Base-by-base conservation (phyloP, 148 eudicot species). In the Cornus controversa region DNA sequence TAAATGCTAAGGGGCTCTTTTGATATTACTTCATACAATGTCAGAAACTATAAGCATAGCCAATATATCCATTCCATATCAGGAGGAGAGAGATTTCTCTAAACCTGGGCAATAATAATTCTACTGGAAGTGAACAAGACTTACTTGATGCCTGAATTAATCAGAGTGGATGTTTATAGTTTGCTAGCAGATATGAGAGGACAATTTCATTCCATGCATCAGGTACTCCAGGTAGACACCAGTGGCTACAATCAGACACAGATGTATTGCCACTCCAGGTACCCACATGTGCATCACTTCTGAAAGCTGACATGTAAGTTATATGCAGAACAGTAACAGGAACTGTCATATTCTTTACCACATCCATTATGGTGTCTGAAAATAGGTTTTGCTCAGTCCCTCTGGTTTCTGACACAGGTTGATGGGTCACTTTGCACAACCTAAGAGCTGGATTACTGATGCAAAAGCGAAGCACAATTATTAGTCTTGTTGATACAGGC, bases 141-240 rank as follows among this genome's bases (percentile, higher is more conserved):
- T 71, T 42, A 81, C 77, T 84, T 76, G 71, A 50, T 65, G 24
- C 9, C 40, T 53, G 53, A 7, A 36, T 18, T 84, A 71, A 76
- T 70, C 50, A 25, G 36, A 81, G 29, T 57, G 74, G 53, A 74
- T 63, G 63, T 67, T 75, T 82, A 36, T 54, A 47, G 79, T 71
- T 65, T 40, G 81, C 74, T 76, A 85, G 82, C 67, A 91, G 80
- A 72, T 82, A 78, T 16, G 87, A 80, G 34, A 91, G 69, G 79
- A 91, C 31, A 72, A 91, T 83, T 80, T 91, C 92, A 65, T 91
- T 91, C 94, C 94, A 91, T 57, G 70, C 75, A 82, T 91, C 94
- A 67, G 94, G 94, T 34, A 91, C 83, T 42, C 94, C 94, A 58
- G 94, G 94, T 26, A 91, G 87, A 83, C 94, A 91, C 92, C 94